phyloP scores from a whole-genome alignment of 805 yeast species.

The Ogataea paradorogensis region DNA sequence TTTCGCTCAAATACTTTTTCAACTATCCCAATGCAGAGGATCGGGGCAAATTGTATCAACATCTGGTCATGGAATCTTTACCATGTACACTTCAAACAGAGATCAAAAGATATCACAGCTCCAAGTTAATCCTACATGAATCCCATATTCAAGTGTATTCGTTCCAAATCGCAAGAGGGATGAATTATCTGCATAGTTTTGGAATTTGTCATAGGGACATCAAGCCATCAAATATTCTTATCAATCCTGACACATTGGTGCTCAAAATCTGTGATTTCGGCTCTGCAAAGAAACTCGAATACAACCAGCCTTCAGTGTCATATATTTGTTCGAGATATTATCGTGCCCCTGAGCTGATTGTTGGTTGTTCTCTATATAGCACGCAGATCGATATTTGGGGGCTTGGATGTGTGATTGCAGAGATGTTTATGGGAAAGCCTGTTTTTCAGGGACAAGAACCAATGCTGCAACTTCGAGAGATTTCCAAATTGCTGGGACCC shows the following conservation, averaged over 20 bases:
- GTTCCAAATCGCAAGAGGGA: constrained; percentile 78
- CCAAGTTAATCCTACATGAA: constrained; percentile 61
- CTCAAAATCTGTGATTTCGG: constrained; percentile 85
- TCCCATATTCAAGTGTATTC: constrained; percentile 75
- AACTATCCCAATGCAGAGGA: constrained; percentile 64
- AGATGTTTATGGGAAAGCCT: constrained; percentile 87
- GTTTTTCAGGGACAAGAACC: constrained; percentile 95
- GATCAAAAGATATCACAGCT: constrained; percentile 63
- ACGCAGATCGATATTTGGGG: constrained; percentile 98
- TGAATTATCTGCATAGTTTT: constrained; percentile 76
- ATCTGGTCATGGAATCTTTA: constrained; percentile 82
- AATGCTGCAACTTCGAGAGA: constrained; percentile 82
- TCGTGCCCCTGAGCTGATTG: constrained; percentile 92
- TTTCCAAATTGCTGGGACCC: constrained; percentile 86
- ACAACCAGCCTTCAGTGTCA: constrained; percentile 83
- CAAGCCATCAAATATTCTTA: constrained; percentile 77
- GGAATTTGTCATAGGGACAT: constrained; percentile 83
- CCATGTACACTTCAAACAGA: constrained; percentile 79
- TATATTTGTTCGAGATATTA: constrained; percentile 95
- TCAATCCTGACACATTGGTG: constrained; percentile 64
- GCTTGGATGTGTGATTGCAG: constrained; percentile 93
- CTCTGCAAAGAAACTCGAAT: constrained; percentile 75
- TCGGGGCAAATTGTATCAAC: constrained; percentile 62
- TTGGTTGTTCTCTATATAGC: constrained; percentile 84
- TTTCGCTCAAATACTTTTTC: constrained; percentile 64